Evolutionary conservation across 2,329 filamentous ascomycete species (phyloP), one percentile per base, ranked within the genome.

Genomic region (Monosporascus sp.): DNA sequence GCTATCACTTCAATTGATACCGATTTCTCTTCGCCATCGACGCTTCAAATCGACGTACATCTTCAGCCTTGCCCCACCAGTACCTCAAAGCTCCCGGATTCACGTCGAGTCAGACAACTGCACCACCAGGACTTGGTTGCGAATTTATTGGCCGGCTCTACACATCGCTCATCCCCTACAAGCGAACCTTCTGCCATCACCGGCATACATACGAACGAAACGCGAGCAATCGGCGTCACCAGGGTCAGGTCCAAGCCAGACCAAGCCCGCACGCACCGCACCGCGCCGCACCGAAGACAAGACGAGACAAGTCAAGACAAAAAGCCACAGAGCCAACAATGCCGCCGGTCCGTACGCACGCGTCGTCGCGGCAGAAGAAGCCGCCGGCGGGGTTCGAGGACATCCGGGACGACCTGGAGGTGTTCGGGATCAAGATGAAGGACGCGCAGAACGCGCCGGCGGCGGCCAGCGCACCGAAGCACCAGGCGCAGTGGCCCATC

Each of bases 401-500:
- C 68, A 90, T 95, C 71, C 89, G 93, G 71, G 87, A 91, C 68
- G 90, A 91, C 63, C 84, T 94, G 43, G 82, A 94, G 63, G 86
- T 92, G 65, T 94, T 94, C 74, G 77, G 80, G 65, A 93, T 92
- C 79, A 91, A 92, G 78, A 93, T 95, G 89, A 94, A 93, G 73
- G 90, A 95, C 68, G 94, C 94, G 50, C 91, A 97, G 69, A 96
- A 95, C 72, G 88, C 91, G 48, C 87, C 91, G 74, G 89, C 75
- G 69, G 89, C 75, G 69, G 89, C 75, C 81, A 91, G 81, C 80
- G 89, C 84, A 0, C 82, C 82, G 2, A 92, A 92, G 69, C 88
- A 97, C 68, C 91, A 97, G 74, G 89, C 90, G 62, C 83, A 92
- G 59, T 99, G 94, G 94, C 93, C 94, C 56, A 91, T 99, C 61